Base-by-base conservation (phyloP, 2,329 filamentous ascomycete species). In the Ophiognomonia clavigignenti-juglandacearum region DNA sequence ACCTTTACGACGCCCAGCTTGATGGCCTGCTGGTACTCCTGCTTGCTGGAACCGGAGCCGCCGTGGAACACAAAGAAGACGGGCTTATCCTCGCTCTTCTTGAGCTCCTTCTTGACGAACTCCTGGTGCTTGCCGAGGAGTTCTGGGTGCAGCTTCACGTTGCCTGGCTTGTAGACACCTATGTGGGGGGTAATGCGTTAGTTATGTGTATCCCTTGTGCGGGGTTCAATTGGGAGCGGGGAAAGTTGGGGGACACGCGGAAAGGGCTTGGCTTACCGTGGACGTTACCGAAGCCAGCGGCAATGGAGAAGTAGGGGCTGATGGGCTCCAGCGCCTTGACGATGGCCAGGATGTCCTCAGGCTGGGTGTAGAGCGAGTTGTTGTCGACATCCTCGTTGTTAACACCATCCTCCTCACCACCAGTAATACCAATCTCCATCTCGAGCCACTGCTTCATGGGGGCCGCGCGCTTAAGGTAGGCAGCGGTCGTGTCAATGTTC, bases 21-120 rank as follows among this genome's bases (percentile, higher is more conserved):
- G 71, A 96, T 96, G 65, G 91, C 92, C 61, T 89, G 82, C 55
- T 76, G 78, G 80, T 87, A 98, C 75, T 98, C 93, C 60, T 88
- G 72, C 78, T 96, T 95, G 67, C 80, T 78, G 57, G 88, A 95
- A 59, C 93, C 93, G 55, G 88, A 95, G 62, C 93, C 93, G 64
- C 93, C 93, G 80, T 98, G 93, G 86, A 98, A 98, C 69, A 98
- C 93, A 64, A 98, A 89, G 83, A 91, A 97, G 65, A 97, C 88
- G 59, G 93, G 93, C 85, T 96, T 96, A 65, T 87, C 79, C 57
- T 87, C 80, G 60, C 78, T 74, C 61, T 80, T 73, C 57, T 72
- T 70, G 56, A 85, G 82, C 77, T 95, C 81, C 71, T 92, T 82
- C 72, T 88, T 82, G 69, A 96, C 88, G 71, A 86, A 89, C 56